phyloP scores from a whole-genome alignment of 1,284 basidiomycete species.

The Wallemia mellicola region DNA sequence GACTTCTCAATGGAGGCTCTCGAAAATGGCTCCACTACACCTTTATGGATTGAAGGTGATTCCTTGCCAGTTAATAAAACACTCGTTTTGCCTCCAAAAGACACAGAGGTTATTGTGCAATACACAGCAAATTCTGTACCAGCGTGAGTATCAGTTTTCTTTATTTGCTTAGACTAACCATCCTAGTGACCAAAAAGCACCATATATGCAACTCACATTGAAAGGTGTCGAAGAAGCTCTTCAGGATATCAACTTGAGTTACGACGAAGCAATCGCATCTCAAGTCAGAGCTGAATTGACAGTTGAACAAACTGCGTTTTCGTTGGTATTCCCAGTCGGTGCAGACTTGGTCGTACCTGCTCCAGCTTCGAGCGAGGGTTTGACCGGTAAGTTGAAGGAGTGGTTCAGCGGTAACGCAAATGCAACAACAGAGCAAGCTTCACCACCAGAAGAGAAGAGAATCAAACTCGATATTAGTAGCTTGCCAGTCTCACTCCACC shows the following conservation, averaged over 20 bases:
- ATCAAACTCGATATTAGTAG: background rate
- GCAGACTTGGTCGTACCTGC: background rate
- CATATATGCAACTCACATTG: background rate
- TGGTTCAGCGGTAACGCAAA: background rate
- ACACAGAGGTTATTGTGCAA: background rate
- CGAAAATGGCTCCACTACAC: conserved; percentile 29
- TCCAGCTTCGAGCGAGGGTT: background rate
- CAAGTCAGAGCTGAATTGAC: background rate
- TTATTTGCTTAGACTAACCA: background rate
- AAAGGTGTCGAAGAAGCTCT: background rate
- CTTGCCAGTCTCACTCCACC: conserved; percentile 1
- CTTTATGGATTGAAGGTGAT: conserved; percentile 3
- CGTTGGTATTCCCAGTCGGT: background rate
- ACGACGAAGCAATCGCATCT: background rate
- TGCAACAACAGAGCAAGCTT: background rate
- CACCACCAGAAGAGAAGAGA: background rate
- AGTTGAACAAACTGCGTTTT: conserved; percentile 27
- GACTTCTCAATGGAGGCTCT: conserved; percentile 42
- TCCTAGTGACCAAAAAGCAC: background rate
- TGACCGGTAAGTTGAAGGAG: background rate
- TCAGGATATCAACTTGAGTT: background rate
- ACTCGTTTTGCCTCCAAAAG: background rate
- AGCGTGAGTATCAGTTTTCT: background rate
- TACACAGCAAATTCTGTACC: background rate
- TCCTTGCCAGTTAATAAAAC: background rate